Evolutionary conservation across 345 rosid genomes (phyloP).

Genomic region (Acer saccharum): DNA sequence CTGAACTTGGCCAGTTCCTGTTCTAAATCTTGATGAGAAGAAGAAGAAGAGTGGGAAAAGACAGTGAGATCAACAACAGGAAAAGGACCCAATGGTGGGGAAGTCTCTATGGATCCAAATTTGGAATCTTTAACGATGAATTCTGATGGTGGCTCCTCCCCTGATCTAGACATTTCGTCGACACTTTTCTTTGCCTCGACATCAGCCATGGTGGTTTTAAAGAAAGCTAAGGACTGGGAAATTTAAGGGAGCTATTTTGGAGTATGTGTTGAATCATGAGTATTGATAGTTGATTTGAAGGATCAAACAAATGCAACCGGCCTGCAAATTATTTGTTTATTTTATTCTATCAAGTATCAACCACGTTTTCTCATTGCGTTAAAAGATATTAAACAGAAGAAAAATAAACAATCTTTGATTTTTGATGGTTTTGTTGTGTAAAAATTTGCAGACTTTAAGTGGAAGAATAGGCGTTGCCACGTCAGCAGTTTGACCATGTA

Average conservation of each 20-base stretch:
- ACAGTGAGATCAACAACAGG: constrained; percentile 35
- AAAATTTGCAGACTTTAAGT: no score
- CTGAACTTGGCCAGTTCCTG: constrained; percentile 35
- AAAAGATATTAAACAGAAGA: no score
- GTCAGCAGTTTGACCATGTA: no score
- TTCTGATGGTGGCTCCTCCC: constrained; percentile 31
- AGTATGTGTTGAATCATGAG: no score
- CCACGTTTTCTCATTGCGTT: no score
- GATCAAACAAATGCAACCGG: no score
- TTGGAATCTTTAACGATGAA: constrained; percentile 26
- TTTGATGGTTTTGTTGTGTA: no score
- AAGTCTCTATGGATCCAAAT: constrained; percentile 19
- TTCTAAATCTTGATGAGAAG: background rate
- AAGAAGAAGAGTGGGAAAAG: constrained; percentile 13
- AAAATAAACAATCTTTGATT: no score
- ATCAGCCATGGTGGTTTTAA: background rate
- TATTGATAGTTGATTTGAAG: no score
- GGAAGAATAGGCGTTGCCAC: no score
- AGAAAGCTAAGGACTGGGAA: background rate
- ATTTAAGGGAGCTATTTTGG: background rate
- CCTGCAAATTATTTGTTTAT: no score
- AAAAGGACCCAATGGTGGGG: constrained; percentile 13
- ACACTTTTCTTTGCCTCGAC: constrained; percentile 11
- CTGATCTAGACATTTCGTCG: constrained; percentile 22
- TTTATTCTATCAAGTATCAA: no score